Evolutionary conservation across 768 basidiomycete genomes (phyloP).

Genomic region (Astraeus odoratus): DNA sequence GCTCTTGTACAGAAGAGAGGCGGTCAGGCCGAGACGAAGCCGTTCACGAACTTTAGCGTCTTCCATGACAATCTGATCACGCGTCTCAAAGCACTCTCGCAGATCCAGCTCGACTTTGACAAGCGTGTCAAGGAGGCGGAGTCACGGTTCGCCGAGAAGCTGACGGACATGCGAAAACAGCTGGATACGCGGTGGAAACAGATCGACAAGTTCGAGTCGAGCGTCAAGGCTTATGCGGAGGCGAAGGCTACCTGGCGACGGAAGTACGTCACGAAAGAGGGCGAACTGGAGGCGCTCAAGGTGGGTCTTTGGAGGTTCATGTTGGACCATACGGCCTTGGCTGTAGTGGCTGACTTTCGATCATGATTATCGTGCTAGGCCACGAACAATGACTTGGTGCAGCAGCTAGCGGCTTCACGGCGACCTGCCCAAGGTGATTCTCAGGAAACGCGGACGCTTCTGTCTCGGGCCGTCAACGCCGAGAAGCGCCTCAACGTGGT

Average conservation of each 20-base stretch:
- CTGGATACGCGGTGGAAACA: slow-evolving; percentile 86
- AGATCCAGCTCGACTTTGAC: slow-evolving; percentile 84
- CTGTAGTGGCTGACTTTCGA: neutral
- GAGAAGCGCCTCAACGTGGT: slow-evolving; percentile 84
- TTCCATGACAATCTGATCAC: slow-evolving; percentile 94
- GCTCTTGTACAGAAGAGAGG: slow-evolving; percentile 53
- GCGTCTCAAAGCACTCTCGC: slow-evolving; percentile 75
- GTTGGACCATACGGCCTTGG: slow-evolving; percentile 1
- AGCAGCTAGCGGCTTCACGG: slow-evolving; percentile 58
- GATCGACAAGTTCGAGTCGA: slow-evolving; percentile 86
- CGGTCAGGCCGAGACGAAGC: slow-evolving; percentile 76
- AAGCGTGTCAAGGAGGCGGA: slow-evolving; percentile 79
- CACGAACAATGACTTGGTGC: slow-evolving; percentile 65
- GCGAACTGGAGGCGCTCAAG: slow-evolving; percentile 85
- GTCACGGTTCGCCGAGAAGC: slow-evolving; percentile 58
- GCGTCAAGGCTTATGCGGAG: slow-evolving; percentile 76
- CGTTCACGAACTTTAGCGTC: slow-evolving; percentile 87
- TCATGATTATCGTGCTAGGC: slow-evolving; percentile 35
- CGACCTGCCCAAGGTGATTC: slow-evolving; percentile 54
- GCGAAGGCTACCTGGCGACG: slow-evolving; percentile 79
- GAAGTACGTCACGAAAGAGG: slow-evolving; percentile 75
- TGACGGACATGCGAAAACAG: slow-evolving; percentile 77
- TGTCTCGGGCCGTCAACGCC: slow-evolving; percentile 71
- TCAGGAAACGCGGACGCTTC: slow-evolving; percentile 64
- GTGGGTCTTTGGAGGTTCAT: slow-evolving; percentile 36